A percentile compares a stretch with the other conserved stretches of the same genome.
phyloP scores from a whole-genome alignment of 306 rosid species.

The Casuarina glauca region DNA sequence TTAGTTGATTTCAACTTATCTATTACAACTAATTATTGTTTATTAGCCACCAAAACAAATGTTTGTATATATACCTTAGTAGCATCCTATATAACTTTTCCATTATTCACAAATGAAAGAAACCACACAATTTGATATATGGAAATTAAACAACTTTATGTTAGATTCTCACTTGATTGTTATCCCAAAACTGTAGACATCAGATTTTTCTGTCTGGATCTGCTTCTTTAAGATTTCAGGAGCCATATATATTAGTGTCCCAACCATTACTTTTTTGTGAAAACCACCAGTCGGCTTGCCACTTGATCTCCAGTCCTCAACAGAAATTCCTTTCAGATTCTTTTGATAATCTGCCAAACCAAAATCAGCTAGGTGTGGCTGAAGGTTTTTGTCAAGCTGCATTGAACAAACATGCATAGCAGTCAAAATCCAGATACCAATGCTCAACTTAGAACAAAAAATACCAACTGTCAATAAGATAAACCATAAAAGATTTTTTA shows the following conservation, averaged over 20 bases:
- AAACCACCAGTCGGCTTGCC: conserved; percentile 99
- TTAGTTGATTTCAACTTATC: not conserved
- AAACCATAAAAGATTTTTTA: conserved; percentile 46
- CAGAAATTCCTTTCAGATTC: conserved; percentile 61
- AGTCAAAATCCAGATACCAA: conserved; percentile 2
- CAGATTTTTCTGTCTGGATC: conserved; percentile 80
- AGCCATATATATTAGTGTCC: conserved; percentile 91
- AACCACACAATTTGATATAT: not conserved
- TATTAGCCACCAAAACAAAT: not conserved
- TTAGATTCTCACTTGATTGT: conserved; percentile 68
- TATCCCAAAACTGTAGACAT: conserved; percentile 87
- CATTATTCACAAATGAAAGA: conserved; percentile 11
- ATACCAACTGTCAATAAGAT: conserved; percentile 14
- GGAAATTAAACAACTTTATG: not conserved
- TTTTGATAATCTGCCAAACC: conserved; percentile 82
- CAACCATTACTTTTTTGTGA: conserved; percentile 91
- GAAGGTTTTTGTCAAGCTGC: conserved; percentile 78
- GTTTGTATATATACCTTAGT: not conserved
- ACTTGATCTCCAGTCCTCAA: conserved; percentile 78
- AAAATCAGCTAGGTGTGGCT: conserved; percentile 85
- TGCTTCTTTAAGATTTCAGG: conserved; percentile 92
- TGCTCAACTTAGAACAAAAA: not conserved
- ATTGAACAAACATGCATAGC: conserved; percentile 22
- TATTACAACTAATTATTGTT: not conserved
- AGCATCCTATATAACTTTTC: conserved; percentile 2